These are phyloP conservation scores for Aspergillus sp. DNA, from an alignment of 2,329 filamentous ascomycete genomes.

Conservation along the genomic window DNA sequence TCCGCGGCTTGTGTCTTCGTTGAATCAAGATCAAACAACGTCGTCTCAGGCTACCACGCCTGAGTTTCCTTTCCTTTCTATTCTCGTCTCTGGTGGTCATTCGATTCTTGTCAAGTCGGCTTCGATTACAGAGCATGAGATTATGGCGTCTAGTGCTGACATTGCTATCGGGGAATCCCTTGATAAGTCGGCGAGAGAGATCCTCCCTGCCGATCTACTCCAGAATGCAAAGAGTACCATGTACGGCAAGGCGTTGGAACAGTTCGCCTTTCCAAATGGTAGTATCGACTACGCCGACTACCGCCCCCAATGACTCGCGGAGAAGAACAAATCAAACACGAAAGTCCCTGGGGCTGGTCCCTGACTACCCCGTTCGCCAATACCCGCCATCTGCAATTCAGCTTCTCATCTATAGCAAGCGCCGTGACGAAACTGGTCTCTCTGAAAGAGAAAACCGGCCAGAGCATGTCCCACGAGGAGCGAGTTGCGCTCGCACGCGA, in stretches of 20 bases:
- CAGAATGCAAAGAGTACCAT: slow-evolving; percentile 58
- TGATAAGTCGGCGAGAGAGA: slow-evolving; percentile 76
- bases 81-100: slow-evolving; percentile 90
- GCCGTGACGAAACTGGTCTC: slow-evolving; percentile 57
- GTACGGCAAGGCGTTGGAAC: slow-evolving; percentile 76
- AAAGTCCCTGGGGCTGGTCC: slow-evolving; percentile 59
- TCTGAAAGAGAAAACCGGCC: slow-evolving; percentile 24
- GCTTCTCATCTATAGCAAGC: slow-evolving; percentile 69
- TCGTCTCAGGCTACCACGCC: slow-evolving; percentile 34
- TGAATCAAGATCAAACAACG: slow-evolving; percentile 34
- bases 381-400: slow-evolving; percentile 58
- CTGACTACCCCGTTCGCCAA: slow-evolving; percentile 64
- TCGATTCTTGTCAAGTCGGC: slow-evolving; percentile 76
- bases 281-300: slow-evolving; percentile 45
- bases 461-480: slow-evolving; percentile 51
- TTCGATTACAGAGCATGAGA: slow-evolving; percentile 62
- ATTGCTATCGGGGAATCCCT: slow-evolving; percentile 86
- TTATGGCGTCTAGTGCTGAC: slow-evolving; percentile 70
- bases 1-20: slow-evolving; percentile 66
- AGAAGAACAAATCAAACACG: slow-evolving; percentile 53
- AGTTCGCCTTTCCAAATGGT: slow-evolving; percentile 65
- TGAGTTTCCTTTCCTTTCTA: slow-evolving; percentile 76
- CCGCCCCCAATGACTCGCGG: slow-evolving; percentile 52
- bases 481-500: slow-evolving; percentile 66
- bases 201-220: slow-evolving; percentile 62